Conservation (phyloP, 1,284 basidiomycete genomes). For the Phellinidium pouzarii region DNA sequence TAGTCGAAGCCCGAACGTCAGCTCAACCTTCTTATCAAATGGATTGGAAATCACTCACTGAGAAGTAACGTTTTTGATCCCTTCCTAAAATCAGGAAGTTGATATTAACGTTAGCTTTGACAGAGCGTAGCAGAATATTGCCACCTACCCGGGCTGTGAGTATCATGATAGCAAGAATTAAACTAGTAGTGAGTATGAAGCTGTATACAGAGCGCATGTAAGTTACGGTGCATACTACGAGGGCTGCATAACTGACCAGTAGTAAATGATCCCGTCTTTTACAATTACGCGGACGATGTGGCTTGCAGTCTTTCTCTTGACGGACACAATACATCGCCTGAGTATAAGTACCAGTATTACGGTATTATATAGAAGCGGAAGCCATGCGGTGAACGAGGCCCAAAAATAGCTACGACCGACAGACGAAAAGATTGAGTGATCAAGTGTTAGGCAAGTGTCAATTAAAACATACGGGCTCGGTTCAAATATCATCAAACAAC, state of each 20-base stretch:
- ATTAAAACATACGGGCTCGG: constrained; percentile 26
- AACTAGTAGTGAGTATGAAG: constrained; percentile 45
- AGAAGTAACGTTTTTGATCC: constrained; percentile 45
- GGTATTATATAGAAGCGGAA: constrained; percentile 49
- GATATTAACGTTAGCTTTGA: background rate
- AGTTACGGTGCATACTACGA: no score
- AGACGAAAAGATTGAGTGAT: background rate
- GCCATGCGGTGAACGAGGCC: constrained; percentile 45
- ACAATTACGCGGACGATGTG: constrained; percentile 40
- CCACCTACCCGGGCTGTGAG: constrained; percentile 28
- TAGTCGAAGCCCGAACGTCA: constrained; percentile 1
- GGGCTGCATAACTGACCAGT: constrained; percentile 33
- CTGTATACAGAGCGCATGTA: constrained; percentile 25
- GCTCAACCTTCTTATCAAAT: background rate
- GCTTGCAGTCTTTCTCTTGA: constrained; percentile 33
- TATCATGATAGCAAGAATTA: constrained; percentile 48
- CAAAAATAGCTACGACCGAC: background rate
- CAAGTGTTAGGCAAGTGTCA: constrained; percentile 3
- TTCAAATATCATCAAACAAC: constrained; percentile 50
- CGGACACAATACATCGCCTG: constrained; percentile 35
- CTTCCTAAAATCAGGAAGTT: constrained; percentile 20
- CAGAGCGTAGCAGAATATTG: background rate
- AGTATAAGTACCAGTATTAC: constrained; percentile 43
- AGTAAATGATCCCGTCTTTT: constrained; percentile 51
- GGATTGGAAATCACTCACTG: constrained; percentile 35